Base-by-base conservation (phyloP, 805 yeast genomes). In the Wickerhamiella sergipiensis region DNA sequence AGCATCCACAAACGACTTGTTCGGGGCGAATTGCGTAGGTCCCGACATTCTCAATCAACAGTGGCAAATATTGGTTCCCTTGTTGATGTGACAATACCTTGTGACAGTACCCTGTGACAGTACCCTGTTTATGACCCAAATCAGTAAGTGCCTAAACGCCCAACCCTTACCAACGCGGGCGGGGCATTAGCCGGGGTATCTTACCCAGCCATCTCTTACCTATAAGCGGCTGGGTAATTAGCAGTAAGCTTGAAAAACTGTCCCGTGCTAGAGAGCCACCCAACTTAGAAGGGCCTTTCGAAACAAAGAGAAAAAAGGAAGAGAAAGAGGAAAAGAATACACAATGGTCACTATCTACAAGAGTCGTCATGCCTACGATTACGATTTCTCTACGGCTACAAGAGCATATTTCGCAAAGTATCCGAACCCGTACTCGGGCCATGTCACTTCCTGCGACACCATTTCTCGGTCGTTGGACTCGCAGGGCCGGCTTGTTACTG, bases 361-460 rank as follows among this genome's bases (percentile, higher is more conserved):
- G 54, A 74, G 73, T 54, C 59, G 67, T n/a, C 83, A 79, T 62
- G 63, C 70, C n/a, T 84, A 73, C 62, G 68, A 73, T 46, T 61
- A 58, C 63, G 81, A 80, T 57, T 88, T 88, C 60, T 72, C 73
- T 47, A 82, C 90, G 0, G 86, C 85, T 2, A 74, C 87, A 1
- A 69, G 81, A 46, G 95, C 95, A 0, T 81, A 83, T 63, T 81
- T 85, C 67, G 81, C 80, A 67, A 70, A 82, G 57, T 81, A 81
- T 57, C 80, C 80, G 3, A 77, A 77, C 64, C 97, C 97, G 2
- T 88, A 74, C 63, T 81, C 96, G 17, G 70, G 78, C 9, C 96
- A 90, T 68, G 96, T 90, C 12, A 70, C 81, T 36, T 83, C 95
- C 7, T 80, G 79, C 24, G 97, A 89, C 64, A 84, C 95, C 1